Evolutionary conservation across 768 basidiomycete genomes (phyloP).

Genomic region (Tephrocybe sp.): DNA sequence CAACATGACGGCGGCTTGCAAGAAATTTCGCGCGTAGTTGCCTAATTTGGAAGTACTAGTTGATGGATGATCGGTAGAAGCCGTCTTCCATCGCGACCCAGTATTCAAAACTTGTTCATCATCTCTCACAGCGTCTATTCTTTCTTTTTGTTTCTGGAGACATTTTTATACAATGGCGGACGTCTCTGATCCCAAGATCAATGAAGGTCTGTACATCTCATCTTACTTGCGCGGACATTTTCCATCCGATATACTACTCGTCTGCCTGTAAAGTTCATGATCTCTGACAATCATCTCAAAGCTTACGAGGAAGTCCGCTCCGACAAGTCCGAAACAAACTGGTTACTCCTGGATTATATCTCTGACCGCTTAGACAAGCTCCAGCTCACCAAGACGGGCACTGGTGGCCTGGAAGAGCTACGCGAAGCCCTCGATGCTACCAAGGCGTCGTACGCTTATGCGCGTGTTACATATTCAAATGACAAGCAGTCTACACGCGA

Average conservation of each 20-base stretch:
- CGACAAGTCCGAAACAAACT: constrained; percentile 86
- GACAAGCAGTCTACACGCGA: constrained; percentile 86
- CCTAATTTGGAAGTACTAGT: constrained; percentile 11
- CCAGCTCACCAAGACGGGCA: constrained; percentile 73
- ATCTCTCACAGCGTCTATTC: background rate
- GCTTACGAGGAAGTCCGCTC: constrained; percentile 88
- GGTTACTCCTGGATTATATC: constrained; percentile 91
- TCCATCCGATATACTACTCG: constrained; percentile 9
- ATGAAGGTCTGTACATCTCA: constrained; percentile 52
- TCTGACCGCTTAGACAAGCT: constrained; percentile 83
- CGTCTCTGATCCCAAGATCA: constrained; percentile 70
- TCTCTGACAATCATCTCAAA: constrained; percentile 35
- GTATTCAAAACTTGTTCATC: too few relatives aligned
- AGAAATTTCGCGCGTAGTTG: constrained; percentile 8
- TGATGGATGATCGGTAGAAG: constrained; percentile 29
- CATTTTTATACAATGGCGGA: constrained; percentile 62
- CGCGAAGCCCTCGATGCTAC: constrained; percentile 65
- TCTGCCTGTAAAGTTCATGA: constrained; percentile 6
- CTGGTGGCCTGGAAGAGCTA: constrained; percentile 79
- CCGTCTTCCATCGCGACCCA: too few relatives aligned
- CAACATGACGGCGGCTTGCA: constrained; percentile 20
- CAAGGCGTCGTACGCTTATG: constrained; percentile 85
- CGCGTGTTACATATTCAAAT: constrained; percentile 79
- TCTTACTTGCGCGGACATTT: background rate
- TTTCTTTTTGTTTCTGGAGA: background rate